Base-by-base conservation (phyloP, 495 filamentous ascomycete species). In the Aeminium ludgeri region DNA sequence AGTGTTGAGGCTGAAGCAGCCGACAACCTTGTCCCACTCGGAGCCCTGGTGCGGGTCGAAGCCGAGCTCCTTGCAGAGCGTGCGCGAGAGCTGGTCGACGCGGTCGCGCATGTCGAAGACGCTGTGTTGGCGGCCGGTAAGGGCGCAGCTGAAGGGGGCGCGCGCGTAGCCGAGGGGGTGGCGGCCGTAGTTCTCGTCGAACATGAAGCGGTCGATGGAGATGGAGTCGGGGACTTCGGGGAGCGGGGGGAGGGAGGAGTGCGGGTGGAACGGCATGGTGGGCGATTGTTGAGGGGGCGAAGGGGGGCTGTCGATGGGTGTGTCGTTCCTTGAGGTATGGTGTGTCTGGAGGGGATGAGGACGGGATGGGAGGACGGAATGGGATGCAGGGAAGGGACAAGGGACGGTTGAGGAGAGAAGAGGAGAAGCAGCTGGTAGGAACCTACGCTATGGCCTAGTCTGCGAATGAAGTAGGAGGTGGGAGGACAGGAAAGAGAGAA, bases 11-110 rank as follows among this genome's bases (percentile, higher is more conserved):
- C 74, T 77, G 58, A 82, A 92, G 10, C 86, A 60, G 10, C 69
- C 76, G 35, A 85, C 50, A 17, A 85, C 75, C 60, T 89, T 94
- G 50, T 94, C 86, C 78, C 80, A 92, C 53, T 86, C 80, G 0
- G 71, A 72, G 16, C 82, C 83, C 43, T 69, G 50, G 48, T 87
- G 86, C 6, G 79, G 71, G 20, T 66, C 49, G 79, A 81, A 92
- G 36, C 72, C 75, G 49, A 89, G 60, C 46, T 82, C 74, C 52
- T 83, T 79, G 7, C 73, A 63, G 3, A 94, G 58, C 3, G 69
- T 75, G 38, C 76, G 70, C 11, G 83, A 72, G n/a, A 92, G 64
- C 33, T 67, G 62, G 13, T 86, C 73, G 2, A 80, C 70, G 1
- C 84, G 70, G 33, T 77, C 67, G 20, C 66, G 71, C 16, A 83